Percentiles rank a stretch among this genome's conserved stretches.
Conservation (phyloP, 2,329 filamentous ascomycete genomes). For the Beauveria brongniartii region DNA sequence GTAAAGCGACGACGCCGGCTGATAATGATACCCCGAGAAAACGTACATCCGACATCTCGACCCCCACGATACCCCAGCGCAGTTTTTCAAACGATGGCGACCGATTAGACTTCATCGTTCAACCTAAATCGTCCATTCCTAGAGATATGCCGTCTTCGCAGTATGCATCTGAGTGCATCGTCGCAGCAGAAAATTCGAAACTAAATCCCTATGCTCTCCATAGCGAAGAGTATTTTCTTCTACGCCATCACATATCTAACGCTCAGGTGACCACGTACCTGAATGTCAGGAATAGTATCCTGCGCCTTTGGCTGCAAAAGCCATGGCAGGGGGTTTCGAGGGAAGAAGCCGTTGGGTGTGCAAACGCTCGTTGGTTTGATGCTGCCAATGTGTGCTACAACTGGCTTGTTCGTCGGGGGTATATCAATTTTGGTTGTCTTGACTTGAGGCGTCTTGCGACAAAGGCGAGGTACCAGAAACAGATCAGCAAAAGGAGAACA, state of each 20-base stretch:
- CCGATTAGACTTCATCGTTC: constrained; percentile 46
- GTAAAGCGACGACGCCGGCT: constrained; percentile 55
- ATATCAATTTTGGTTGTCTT: constrained; percentile 94
- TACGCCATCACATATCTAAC: constrained; percentile 76
- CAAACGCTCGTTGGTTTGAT: constrained; percentile 81
- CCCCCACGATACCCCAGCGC: background rate
- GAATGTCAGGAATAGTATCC: constrained; percentile 90
- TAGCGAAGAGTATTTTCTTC: constrained; percentile 69
- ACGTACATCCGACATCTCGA: constrained; percentile 16
- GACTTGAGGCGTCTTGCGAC: constrained; percentile 50
- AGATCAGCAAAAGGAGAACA: constrained; percentile 48
- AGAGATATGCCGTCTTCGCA: constrained; percentile 61
- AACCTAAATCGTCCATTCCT: constrained; percentile 78
- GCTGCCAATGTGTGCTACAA: constrained; percentile 82
- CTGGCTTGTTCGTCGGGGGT: constrained; percentile 84
- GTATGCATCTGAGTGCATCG: constrained; percentile 86
- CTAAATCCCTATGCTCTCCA: constrained; percentile 86
- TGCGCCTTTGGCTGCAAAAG: constrained; percentile 83
- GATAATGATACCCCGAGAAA: constrained; percentile 28
- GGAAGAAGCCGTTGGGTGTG: constrained; percentile 84
- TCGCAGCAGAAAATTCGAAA: constrained; percentile 80
- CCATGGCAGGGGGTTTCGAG: constrained; percentile 73
- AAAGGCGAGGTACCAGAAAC: constrained; percentile 29
- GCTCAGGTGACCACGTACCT: constrained; percentile 90
- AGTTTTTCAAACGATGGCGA: constrained; percentile 25